These are phyloP conservation scores for Closterium sp. DNA, from an alignment of 139 green algal species.

Conservation along the genomic window DNA sequence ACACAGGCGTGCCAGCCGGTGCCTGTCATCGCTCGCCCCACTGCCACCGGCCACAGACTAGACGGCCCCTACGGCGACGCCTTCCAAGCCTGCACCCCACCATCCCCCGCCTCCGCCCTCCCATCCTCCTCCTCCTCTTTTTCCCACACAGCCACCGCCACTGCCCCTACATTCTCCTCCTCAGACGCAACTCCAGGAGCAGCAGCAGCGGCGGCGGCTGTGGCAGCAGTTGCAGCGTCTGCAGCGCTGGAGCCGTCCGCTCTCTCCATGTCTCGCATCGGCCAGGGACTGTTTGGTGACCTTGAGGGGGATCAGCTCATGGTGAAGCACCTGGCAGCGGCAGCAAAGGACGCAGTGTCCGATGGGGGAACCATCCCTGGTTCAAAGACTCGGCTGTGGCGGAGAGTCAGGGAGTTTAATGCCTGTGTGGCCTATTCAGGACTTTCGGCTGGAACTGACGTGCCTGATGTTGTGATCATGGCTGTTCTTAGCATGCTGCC, in stretches of 20 bases:
- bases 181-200: neutral
- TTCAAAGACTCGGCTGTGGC: constrained; percentile 42
- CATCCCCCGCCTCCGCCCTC: too few relatives aligned
- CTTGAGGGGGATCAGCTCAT: constrained; percentile 7
- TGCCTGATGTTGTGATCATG: constrained; percentile 38
- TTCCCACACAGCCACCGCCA: neutral
- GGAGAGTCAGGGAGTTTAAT: constrained; percentile 50
- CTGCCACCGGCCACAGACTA: neutral
- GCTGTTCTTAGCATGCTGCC: constrained; percentile 51
- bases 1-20: neutral
- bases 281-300: constrained; percentile 13
- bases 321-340: constrained; percentile 40
- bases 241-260: neutral
- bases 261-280: neutral
- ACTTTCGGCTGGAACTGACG: constrained; percentile 17
- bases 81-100: neutral
- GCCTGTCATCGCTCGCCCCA: neutral
- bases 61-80: neutral
- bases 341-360: constrained; percentile 31
- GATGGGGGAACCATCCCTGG: constrained; percentile 22
- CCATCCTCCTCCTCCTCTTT: neutral
- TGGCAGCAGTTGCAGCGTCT: neutral
- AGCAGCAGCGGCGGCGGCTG: neutral
- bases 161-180: neutral
- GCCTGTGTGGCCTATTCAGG: constrained; percentile 35